A percentile compares a stretch with the other conserved stretches of the same genome.
phyloP scores from a whole-genome alignment of 129 eudicot species.

The Heracleum sosnowskyi region DNA sequence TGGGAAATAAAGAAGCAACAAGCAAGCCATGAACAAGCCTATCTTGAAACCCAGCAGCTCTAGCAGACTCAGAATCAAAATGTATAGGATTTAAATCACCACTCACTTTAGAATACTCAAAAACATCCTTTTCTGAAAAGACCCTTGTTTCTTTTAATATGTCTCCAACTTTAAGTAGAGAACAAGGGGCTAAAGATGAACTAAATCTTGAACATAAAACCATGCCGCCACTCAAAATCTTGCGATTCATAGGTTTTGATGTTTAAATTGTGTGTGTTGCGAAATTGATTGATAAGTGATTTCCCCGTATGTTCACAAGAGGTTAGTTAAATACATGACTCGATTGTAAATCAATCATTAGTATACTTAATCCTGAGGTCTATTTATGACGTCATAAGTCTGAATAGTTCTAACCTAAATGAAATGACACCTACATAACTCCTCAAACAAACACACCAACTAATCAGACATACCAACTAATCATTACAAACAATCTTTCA shows the following conservation, averaged over 20 bases:
- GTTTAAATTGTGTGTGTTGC: no score
- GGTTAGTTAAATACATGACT: no score
- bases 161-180: slow-evolving; percentile 41
- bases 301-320: no score
- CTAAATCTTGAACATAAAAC: neutral
- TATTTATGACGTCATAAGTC: no score
- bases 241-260: neutral
- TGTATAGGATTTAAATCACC: slow-evolving; percentile 71
- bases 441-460: no score
- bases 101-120: slow-evolving; percentile 61
- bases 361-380: no score
- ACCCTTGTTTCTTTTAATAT: slow-evolving; percentile 42
- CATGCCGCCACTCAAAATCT: neutral
- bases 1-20: slow-evolving; percentile 73
- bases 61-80: slow-evolving; percentile 59
- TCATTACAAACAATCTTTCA: no score
- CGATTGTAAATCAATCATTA: no score
- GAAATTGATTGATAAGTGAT: no score
- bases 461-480: no score
- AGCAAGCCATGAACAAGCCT: slow-evolving; percentile 79
- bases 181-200: slow-evolving; percentile 20
- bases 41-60: slow-evolving; percentile 52
- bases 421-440: no score
- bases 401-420: no score
- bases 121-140: slow-evolving; percentile 43